Percentiles rank a stretch among this genome's conserved stretches.
Conservation (phyloP, 2,329 filamentous ascomycete species). For the Aspergillus ustus region DNA sequence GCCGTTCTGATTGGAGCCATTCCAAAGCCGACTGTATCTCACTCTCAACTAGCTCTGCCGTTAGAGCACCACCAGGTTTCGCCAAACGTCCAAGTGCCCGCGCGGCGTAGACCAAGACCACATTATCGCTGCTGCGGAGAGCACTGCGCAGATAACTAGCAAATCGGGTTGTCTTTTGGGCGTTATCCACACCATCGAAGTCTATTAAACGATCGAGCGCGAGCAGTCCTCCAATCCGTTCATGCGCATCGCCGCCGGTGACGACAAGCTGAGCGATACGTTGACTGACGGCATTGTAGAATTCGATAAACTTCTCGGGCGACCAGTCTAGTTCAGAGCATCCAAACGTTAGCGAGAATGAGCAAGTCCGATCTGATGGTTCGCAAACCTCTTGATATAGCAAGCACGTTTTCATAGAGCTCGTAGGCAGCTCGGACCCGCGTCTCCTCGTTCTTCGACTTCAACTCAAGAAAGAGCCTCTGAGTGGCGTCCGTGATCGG, state of each 20-base stretch:
- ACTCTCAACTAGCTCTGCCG: slow-evolving; percentile 93
- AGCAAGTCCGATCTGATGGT: neutral
- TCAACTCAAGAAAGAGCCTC: slow-evolving; percentile 61
- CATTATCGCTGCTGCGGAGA: slow-evolving; percentile 86
- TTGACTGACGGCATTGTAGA: slow-evolving; percentile 69
- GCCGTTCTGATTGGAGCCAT: slow-evolving; percentile 92
- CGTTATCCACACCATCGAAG: slow-evolving; percentile 92
- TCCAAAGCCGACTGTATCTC: slow-evolving; percentile 96
- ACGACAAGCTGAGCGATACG: slow-evolving; percentile 75
- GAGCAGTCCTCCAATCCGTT: slow-evolving; percentile 88
- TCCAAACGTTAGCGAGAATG: slow-evolving; percentile 18
- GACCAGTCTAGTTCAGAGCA: slow-evolving; percentile 66
- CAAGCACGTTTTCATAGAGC: slow-evolving; percentile 51
- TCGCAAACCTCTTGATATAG: slow-evolving; percentile 50
- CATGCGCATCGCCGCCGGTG: slow-evolving; percentile 82
- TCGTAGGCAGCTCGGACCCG: slow-evolving; percentile 55
- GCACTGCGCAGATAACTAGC: slow-evolving; percentile 87
- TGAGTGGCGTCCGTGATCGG: slow-evolving; percentile 56
- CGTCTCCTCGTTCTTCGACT: slow-evolving; percentile 59
- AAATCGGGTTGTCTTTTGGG: slow-evolving; percentile 92
- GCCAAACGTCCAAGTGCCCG: slow-evolving; percentile 88
- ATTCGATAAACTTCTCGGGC: slow-evolving; percentile 75
- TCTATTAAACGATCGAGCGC: slow-evolving; percentile 92
- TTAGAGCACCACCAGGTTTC: slow-evolving; percentile 88
- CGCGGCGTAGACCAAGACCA: slow-evolving; percentile 87